These are phyloP conservation scores for Golubevia pallescens DNA, from an alignment of 1,284 basidiomycete species.

Conservation along the genomic window DNA sequence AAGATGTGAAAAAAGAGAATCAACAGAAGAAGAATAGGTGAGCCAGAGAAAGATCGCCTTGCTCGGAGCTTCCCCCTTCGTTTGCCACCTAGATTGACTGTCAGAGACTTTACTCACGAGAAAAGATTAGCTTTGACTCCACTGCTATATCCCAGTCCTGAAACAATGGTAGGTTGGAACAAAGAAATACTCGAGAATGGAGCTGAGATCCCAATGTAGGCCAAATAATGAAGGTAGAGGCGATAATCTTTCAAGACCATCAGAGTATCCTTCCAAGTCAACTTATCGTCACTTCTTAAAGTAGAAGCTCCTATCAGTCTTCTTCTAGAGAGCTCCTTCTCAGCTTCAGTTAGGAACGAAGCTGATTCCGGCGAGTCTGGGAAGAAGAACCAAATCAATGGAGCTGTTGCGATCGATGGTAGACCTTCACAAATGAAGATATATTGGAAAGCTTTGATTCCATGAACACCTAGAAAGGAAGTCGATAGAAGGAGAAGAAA, in stretches of 20 bases:
- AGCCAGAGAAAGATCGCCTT: background rate
- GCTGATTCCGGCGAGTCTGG: background rate
- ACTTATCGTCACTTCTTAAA: background rate
- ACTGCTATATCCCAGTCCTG: background rate
- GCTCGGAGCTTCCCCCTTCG: too few species aligned
- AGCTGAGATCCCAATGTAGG: constrained; percentile 1
- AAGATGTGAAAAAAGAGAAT: background rate
- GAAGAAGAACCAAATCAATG: background rate
- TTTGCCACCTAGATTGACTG: too few species aligned
- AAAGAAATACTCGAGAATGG: background rate
- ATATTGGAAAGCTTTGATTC: background rate
- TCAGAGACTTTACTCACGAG: constrained; percentile 1
- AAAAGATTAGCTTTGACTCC: constrained; percentile 1
- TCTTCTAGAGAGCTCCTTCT: background rate
- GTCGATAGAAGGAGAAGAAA: background rate
- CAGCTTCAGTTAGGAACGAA: background rate
- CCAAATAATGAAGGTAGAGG: background rate
- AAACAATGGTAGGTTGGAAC: background rate
- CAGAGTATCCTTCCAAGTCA: background rate
- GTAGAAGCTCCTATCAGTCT: background rate
- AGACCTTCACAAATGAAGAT: constrained; percentile 2
- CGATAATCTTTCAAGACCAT: background rate
- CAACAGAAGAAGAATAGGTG: background rate
- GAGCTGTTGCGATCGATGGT: constrained; percentile 1
- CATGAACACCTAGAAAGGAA: background rate